Base-by-base conservation (phyloP, 2,329 filamentous ascomycete species). In the Penicillium brasilianum region DNA sequence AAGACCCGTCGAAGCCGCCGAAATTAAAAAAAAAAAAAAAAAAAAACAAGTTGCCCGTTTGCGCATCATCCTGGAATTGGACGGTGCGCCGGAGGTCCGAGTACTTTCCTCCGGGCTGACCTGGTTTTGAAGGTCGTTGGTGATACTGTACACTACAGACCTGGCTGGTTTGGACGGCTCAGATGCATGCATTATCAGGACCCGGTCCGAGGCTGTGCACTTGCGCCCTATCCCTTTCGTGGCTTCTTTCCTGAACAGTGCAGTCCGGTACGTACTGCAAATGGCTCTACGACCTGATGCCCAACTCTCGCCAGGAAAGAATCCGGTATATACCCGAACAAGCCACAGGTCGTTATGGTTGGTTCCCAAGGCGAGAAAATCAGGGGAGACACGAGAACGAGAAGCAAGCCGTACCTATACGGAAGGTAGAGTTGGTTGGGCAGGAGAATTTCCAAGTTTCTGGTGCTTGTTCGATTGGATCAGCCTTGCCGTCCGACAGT, bases 1-100 rank as follows among this genome's bases (percentile, higher is more conserved):
- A 68, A 69, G 66, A 52, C 36, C 46, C 37, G 36, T 68, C 44
- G 59, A 66, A 66, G 56, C 44, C 30, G 43, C 44, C n/a, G n/a
- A n/a, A n/a, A n/a, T n/a, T n/a, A n/a, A n/a, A n/a, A n/a, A n/a
- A n/a, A n/a, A n/a, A n/a, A n/a, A n/a, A n/a, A n/a, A n/a, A n/a
- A 51, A 59, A 59, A 41, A 43, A 32, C 37, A 52, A 50, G 18
- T 11, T 18, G 18, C 37, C 55, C 61, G 49, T 53, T 62, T 57
- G 51, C 53, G 28, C 61, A 58, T 60, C 60, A 61, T 43, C 18
- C 39, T 49, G 44, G 44, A 66, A 51, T 53, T 66, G 64, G 61
- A 66, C 61, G 60, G 61, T 61, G 59, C 58, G 49, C 51, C 34
- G 30, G 59, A 37, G 58, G 60, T 56, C 61, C 60, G 55, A 66